phyloP scores from a whole-genome alignment of 176 grass and related monocot genomes.

The Triticum timopheevii region DNA sequence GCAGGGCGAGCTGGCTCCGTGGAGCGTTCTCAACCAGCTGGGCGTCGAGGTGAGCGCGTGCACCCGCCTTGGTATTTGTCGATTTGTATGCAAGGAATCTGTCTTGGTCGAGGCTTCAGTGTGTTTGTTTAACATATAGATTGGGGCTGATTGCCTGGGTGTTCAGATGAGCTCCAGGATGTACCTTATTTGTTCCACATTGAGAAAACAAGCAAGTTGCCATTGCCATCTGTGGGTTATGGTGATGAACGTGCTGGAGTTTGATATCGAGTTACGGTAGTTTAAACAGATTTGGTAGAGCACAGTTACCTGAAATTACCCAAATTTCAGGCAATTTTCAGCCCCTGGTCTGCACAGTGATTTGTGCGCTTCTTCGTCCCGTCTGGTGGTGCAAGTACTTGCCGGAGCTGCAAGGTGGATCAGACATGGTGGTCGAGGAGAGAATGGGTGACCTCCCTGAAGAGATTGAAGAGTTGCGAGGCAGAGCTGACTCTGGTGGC shows the following conservation, averaged over 20 bases:
- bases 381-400: neutral
- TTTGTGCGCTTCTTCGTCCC: neutral
- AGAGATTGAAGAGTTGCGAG: neutral
- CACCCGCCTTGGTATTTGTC: neutral
- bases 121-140: neutral
- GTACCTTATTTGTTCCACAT: neutral
- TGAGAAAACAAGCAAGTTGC: neutral
- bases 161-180: neutral
- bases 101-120: neutral
- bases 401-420: too few species aligned
- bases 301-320: neutral
- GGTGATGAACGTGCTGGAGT: neutral
- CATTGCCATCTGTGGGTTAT: neutral
- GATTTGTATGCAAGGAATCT: neutral
- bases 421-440: neutral
- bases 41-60: slow-evolving; percentile 36
- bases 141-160: neutral
- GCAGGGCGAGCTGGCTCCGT: slow-evolving; percentile 28
- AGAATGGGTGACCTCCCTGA: neutral
- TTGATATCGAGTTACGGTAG: neutral
- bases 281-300: neutral
- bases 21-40: slow-evolving; percentile 39
- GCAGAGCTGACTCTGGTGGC: neutral
- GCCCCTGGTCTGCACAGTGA: neutral
- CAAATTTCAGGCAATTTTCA: neutral